phyloP scores from a whole-genome alignment of 208 protist species.

The Kentomonas sorsogonicus region DNA sequence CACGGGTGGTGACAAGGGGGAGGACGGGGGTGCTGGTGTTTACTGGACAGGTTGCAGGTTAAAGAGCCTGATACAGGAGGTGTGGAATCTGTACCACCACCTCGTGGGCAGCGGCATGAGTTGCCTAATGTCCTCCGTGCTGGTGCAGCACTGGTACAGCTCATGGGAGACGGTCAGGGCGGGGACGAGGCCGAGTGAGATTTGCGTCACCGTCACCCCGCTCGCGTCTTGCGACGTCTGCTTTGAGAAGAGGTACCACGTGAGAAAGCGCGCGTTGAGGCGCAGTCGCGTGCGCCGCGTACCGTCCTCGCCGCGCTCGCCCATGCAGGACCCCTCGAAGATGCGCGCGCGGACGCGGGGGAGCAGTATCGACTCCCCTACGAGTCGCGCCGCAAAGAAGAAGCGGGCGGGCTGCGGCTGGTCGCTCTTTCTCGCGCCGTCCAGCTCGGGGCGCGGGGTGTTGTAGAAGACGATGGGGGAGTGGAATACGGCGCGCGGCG shows the following conservation, averaged over 20 bases:
- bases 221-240: constrained; percentile 7
- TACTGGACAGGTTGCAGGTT: constrained; percentile 15
- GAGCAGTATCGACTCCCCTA: constrained; percentile 32
- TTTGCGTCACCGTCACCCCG: no score
- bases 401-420: background rate
- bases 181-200: constrained; percentile 27
- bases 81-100: constrained; percentile 66
- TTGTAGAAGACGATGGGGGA: constrained; percentile 56
- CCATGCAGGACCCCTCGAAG: constrained; percentile 53
- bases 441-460: constrained; percentile 10
- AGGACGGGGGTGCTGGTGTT: background rate
- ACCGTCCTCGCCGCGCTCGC: constrained; percentile 14
- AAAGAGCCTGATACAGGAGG: constrained; percentile 38
- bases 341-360: constrained; percentile 25
- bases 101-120: constrained; percentile 29
- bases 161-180: constrained; percentile 16
- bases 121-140: constrained; percentile 44
- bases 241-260: constrained; percentile 42
- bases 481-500: constrained; percentile 47
- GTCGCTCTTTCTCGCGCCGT: background rate
- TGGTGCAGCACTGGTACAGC: constrained; percentile 46
- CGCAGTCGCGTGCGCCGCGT: constrained; percentile 37
- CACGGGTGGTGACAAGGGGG: background rate
- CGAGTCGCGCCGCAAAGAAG: constrained; percentile 28
- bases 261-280: constrained; percentile 57